A percentile compares a stretch with the other conserved stretches of the same genome.
Evolutionary conservation across 306 rosid species (phyloP).

Genomic region (Dryas drummondii): DNA sequence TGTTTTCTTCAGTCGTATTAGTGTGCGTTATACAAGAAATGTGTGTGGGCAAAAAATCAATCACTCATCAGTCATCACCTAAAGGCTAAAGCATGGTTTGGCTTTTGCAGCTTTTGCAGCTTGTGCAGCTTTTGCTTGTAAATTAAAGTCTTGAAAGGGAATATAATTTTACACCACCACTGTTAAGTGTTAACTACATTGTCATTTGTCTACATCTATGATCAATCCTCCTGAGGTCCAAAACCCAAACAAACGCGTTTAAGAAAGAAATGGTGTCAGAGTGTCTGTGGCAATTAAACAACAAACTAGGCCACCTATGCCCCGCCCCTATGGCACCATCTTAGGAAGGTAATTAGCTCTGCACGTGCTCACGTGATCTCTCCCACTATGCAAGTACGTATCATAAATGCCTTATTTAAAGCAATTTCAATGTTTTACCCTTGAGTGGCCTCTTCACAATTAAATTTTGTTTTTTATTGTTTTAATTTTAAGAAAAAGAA

Average conservation of each 20-base stretch:
- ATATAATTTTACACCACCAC: no score
- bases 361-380: slow-evolving; percentile 49
- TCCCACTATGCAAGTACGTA: slow-evolving; percentile 1
- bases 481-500: slow-evolving; percentile 17
- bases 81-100: no score
- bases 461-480: not conserved
- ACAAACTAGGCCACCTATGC: not conserved
- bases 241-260: not conserved
- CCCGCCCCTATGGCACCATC: not conserved
- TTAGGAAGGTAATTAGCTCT: slow-evolving; percentile 11
- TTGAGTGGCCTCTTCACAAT: slow-evolving; percentile 1
- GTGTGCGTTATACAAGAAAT: no score
- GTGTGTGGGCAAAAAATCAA: no score
- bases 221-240: no score
- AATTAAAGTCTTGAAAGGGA: no score
- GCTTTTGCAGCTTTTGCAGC: no score
- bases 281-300: slow-evolving; percentile 1
- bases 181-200: no score
- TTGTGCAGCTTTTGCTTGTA: no score
- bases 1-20: no score
- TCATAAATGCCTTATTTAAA: not conserved
- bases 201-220: no score
- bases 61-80: no score
- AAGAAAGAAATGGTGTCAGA: not conserved
- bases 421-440: slow-evolving; percentile 9